These are phyloP conservation scores for Blastomyces parvus DNA, from an alignment of 2,329 filamentous ascomycete genomes.

Conservation along the genomic window DNA sequence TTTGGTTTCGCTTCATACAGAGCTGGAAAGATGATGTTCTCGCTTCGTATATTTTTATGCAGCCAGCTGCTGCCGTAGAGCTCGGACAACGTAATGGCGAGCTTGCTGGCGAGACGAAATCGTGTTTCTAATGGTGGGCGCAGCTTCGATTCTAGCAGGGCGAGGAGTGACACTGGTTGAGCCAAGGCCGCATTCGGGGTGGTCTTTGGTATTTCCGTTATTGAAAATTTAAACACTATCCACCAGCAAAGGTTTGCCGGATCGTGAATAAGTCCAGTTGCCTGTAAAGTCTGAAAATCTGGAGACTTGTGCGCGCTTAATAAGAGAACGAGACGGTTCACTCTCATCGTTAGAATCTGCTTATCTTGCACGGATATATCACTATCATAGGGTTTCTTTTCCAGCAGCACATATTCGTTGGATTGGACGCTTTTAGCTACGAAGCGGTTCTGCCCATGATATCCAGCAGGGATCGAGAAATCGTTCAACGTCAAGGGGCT, in stretches of 20 bases:
- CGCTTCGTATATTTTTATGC: slow-evolving; percentile 5
- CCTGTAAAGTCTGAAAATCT: background rate
- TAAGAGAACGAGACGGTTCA: slow-evolving; percentile 1
- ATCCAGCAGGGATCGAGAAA: background rate
- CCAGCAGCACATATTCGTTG: slow-evolving; percentile 1
- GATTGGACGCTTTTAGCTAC: background rate
- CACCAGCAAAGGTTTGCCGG: slow-evolving; percentile 6
- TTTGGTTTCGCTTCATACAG: background rate
- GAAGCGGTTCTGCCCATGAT: background rate
- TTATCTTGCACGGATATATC: slow-evolving; percentile 3
- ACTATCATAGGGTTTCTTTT: slow-evolving; percentile 3
- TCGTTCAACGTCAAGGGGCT: background rate
- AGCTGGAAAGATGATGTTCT: slow-evolving; percentile 4
- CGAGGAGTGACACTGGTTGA: slow-evolving; percentile 1
- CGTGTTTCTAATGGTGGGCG: slow-evolving; percentile 2
- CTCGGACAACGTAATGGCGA: slow-evolving; percentile 1
- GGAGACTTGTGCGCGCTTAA: background rate
- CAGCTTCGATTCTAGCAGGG: background rate
- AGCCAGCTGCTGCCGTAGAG: slow-evolving; percentile 5
- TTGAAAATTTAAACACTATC: slow-evolving; percentile 5
- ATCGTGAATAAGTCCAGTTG: slow-evolving; percentile 5
- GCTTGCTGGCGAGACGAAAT: background rate
- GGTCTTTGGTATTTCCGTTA: background rate
- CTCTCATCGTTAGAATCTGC: slow-evolving; percentile 2
- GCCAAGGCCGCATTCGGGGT: background rate